phyloP scores from a whole-genome alignment of 116 monocot genomes.

The Phalaenopsis hybrid region DNA sequence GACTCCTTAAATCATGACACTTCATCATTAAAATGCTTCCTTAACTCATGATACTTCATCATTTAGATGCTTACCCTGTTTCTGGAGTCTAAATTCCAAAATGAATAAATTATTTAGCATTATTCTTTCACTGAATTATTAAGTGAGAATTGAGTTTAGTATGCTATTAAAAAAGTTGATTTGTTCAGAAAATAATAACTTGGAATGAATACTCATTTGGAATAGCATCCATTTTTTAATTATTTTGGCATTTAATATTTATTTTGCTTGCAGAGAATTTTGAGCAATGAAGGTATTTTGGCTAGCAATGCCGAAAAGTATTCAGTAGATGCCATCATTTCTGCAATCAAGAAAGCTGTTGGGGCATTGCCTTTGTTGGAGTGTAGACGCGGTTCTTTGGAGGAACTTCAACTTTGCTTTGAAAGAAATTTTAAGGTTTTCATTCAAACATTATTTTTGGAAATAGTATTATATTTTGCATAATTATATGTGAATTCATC shows the following conservation, averaged over 20 bases:
- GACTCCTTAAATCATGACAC: too few species aligned
- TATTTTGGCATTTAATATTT: slow-evolving; percentile 7
- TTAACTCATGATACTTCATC: too few species aligned
- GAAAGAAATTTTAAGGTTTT: slow-evolving; percentile 71
- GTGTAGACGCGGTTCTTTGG: slow-evolving; percentile 51
- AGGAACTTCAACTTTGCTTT: slow-evolving; percentile 82
- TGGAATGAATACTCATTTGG: neutral
- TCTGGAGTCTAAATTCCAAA: neutral
- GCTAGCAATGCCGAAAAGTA: slow-evolving; percentile 59
- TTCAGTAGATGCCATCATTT: slow-evolving; percentile 37
- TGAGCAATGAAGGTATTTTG: slow-evolving; percentile 54
- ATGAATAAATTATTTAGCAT: neutral
- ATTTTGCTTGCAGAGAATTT: slow-evolving; percentile 40
- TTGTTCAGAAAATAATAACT: neutral
- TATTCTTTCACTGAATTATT: neutral
- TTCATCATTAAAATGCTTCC: too few species aligned
- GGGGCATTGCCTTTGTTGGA: slow-evolving; percentile 58
- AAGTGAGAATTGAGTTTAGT: too few species aligned
- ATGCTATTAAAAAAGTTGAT: too few species aligned
- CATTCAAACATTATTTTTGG: neutral
- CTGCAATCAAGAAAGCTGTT: slow-evolving; percentile 44
- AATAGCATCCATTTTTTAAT: neutral
- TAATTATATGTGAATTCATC: neutral
- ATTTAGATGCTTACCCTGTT: neutral
- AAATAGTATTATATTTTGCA: neutral